Conservation (phyloP, 495 filamentous ascomycete species). For the Ramalina intermedia region DNA sequence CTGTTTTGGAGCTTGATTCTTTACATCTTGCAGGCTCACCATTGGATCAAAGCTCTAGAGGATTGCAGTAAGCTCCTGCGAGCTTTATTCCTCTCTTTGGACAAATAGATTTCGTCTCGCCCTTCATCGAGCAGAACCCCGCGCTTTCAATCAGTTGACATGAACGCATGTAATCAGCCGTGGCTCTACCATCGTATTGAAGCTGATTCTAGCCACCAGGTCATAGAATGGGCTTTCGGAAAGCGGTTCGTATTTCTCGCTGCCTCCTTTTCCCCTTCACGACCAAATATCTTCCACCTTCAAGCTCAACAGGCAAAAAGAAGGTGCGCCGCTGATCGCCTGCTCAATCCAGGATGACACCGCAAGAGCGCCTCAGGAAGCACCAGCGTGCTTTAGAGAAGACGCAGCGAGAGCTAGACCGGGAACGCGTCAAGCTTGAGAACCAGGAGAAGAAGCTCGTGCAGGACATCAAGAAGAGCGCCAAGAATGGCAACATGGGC, state of each 20-base stretch:
- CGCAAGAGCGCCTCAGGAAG: slow-evolving; percentile 88
- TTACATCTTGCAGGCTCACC: too few relatives aligned
- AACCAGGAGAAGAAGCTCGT: slow-evolving; percentile 97
- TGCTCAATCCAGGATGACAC: slow-evolving; percentile 48
- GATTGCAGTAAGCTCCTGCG: slow-evolving; percentile 1
- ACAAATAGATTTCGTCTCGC: background rate
- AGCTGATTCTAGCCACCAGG: slow-evolving; percentile 29
- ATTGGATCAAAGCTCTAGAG: too few relatives aligned
- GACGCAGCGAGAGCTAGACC: slow-evolving; percentile 88
- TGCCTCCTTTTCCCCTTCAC: too few relatives aligned
- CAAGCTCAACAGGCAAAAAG: too few relatives aligned
- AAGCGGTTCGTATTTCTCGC: slow-evolving; percentile 39
- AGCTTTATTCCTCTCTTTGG: background rate
- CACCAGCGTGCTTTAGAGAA: slow-evolving; percentile 94
- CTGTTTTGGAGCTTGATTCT: background rate
- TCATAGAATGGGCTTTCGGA: slow-evolving; percentile 97
- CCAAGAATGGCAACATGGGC: slow-evolving; percentile 92
- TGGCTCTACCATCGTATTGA: too few relatives aligned
- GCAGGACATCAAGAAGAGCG: slow-evolving; percentile 89
- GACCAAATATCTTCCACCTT: too few relatives aligned
- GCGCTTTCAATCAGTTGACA: slow-evolving; percentile 17
- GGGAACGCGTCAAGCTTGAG: slow-evolving; percentile 86
- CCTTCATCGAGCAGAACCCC: background rate
- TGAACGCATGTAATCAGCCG: slow-evolving; percentile 40
- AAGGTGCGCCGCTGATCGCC: too few relatives aligned